Base-by-base conservation (phyloP, 495 filamentous ascomycete species). In the Trichoderma asperelloides region DNA sequence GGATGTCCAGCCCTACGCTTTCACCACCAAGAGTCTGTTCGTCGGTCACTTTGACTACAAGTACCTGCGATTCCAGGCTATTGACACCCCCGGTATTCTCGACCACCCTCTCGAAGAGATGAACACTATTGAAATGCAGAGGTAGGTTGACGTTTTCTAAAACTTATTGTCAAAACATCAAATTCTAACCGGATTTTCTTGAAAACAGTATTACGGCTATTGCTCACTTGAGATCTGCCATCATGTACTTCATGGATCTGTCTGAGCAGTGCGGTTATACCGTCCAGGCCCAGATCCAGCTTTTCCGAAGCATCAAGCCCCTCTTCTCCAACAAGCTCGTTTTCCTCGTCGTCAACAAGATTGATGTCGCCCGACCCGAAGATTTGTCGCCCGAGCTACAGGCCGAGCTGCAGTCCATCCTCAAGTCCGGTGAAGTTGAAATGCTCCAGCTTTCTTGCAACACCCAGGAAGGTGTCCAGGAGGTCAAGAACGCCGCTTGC, bases 21-120 rank as follows among this genome's bases (percentile, higher is more conserved):
- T 98, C 84, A 98, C 96, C 27, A 98, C 95, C 16, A 98, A 98
- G 83, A 91, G 88, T 72, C 82, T 98, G 74, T 98, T 97, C 72
- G 96, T 98, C 23, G 95, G 95, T 57, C 95, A 98, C 76, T 97
- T 98, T 72, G 95, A 98, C 81, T 98, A 97, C 84, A 96, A 96
- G 76, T 98, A 96, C 79, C 84, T 97, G 62, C 88, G 93, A 62
- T 97, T 96, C 81, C 91, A 95, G 77, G 89, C 87, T 85, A 85
- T 96, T 85, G 70, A 84, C 71, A 85, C 82, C 28, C 94, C 94
- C 15, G 95, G 95, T 78, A 96, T 98, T 75, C 82, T 98, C 67
- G 95, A 98, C 74, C 96, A 98, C 76, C 96, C 95, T 16, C 84
- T 98, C 12, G 96, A 98, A 78, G 95, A 98, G 80, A 98, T 98